Conservation (phyloP, 2,329 filamentous ascomycete genomes). For the Aspergillus sp. region DNA sequence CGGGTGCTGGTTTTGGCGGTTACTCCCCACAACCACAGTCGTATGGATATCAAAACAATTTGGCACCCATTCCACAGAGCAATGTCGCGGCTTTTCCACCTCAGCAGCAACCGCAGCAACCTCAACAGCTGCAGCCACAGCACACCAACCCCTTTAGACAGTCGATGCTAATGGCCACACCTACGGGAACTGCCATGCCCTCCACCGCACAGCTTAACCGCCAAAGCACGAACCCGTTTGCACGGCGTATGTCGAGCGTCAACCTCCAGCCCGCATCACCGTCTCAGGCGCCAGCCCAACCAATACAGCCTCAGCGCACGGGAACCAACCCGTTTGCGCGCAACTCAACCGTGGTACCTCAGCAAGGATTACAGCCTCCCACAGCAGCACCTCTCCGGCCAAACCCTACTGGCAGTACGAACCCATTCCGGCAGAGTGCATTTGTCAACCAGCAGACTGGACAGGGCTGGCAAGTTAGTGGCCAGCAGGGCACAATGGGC, state of each 20-base stretch:
- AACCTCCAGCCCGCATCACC: slow-evolving; percentile 22
- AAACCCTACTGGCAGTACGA: slow-evolving; percentile 81
- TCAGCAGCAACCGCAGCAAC: slow-evolving; percentile 36
- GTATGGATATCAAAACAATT: slow-evolving; percentile 39
- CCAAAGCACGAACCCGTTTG: slow-evolving; percentile 82
- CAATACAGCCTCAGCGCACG: slow-evolving; percentile 49
- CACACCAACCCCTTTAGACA: slow-evolving; percentile 90
- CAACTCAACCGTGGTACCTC: slow-evolving; percentile 39
- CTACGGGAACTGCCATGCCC: slow-evolving; percentile 46
- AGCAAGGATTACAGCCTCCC: slow-evolving; percentile 30
- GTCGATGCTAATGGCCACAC: slow-evolving; percentile 61
- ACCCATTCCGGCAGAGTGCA: slow-evolving; percentile 85
- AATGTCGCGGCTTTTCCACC: slow-evolving; percentile 41
- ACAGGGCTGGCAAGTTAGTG: slow-evolving; percentile 74
- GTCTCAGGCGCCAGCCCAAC: slow-evolving; percentile 27
- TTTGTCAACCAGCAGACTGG: slow-evolving; percentile 88
- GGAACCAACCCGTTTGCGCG: slow-evolving; percentile 68
- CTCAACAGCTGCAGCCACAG: slow-evolving; percentile 37
- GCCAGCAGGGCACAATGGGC: slow-evolving; percentile 70
- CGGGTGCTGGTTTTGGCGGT: slow-evolving; percentile 76
- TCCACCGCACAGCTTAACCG: slow-evolving; percentile 42
- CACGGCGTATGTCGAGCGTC: slow-evolving; percentile 49
- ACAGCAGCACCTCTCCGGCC: slow-evolving; percentile 51
- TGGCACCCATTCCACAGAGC: slow-evolving; percentile 45
- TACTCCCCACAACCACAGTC: slow-evolving; percentile 65